Evolutionary conservation across 2,329 filamentous ascomycete species (phyloP).

Genomic region (Scortechinia acanthostroma): DNA sequence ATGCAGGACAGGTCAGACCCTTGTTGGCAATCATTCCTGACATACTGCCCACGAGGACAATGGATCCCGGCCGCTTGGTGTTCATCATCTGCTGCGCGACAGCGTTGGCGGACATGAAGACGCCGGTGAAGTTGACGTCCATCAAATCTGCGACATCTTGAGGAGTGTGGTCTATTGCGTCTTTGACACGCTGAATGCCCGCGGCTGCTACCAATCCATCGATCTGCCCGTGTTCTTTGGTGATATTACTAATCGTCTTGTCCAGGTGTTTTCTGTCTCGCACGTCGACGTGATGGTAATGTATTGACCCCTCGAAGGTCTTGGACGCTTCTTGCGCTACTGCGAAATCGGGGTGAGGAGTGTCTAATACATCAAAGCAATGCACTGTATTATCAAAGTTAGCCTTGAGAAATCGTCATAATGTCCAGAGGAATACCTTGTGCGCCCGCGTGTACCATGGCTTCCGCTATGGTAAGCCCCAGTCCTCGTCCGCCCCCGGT

Average conservation of each 20-base stretch:
- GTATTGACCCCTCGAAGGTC: too few species aligned
- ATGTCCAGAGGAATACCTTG: too few species aligned
- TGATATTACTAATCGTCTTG: constrained; percentile 48
- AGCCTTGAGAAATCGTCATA: too few species aligned
- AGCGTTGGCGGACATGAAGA: constrained; percentile 64
- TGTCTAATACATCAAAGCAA: too few species aligned
- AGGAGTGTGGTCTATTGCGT: constrained; percentile 60
- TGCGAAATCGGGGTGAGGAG: constrained; percentile 38
- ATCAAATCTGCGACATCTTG: constrained; percentile 53
- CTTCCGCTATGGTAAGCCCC: constrained; percentile 72
- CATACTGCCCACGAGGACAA: constrained; percentile 50
- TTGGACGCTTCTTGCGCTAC: constrained; percentile 55
- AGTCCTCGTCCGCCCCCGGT: constrained; percentile 72
- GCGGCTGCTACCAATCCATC: constrained; percentile 67
- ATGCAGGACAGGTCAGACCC: constrained; percentile 57
- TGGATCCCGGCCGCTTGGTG: constrained; percentile 41
- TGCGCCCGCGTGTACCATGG: constrained; percentile 73
- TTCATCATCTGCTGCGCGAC: constrained; percentile 57
- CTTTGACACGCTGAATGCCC: constrained; percentile 60
- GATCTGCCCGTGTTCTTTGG: constrained; percentile 48
- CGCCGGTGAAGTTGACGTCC: constrained; percentile 64
- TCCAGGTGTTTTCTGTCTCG: constrained; percentile 52
- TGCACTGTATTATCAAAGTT: too few species aligned
- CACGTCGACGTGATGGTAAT: constrained; percentile 66
- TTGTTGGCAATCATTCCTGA: constrained; percentile 40